Evolutionary conservation across 768 basidiomycete genomes (phyloP).

Genomic region (Calocybe indica): DNA sequence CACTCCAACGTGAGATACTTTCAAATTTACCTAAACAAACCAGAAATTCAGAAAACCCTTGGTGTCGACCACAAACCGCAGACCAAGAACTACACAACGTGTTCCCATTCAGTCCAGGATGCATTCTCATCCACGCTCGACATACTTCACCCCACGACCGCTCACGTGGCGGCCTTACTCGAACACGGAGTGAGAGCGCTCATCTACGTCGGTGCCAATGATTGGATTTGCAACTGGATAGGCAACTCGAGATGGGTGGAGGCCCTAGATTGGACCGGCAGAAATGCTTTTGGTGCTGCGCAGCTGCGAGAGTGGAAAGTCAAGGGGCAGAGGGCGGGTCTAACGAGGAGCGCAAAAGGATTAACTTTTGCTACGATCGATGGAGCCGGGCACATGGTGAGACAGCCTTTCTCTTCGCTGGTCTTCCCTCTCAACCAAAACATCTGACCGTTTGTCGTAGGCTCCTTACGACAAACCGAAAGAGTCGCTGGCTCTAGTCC

Average conservation of each 20-base stretch:
- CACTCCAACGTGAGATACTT: conserved; percentile 38
- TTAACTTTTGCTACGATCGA: conserved; percentile 61
- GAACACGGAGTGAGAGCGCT: conserved; percentile 67
- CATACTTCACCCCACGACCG: conserved; percentile 33
- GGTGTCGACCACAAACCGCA: conserved; percentile 51
- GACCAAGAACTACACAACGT: conserved; percentile 26
- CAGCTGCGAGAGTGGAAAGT: conserved; percentile 55
- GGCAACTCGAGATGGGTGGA: conserved; percentile 72
- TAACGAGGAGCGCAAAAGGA: conserved; percentile 33
- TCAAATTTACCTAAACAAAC: conserved; percentile 52
- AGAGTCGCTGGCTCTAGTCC: conserved; percentile 48
- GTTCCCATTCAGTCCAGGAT: conserved; percentile 29
- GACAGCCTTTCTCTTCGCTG: neutral
- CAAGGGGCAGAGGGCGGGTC: conserved; percentile 36
- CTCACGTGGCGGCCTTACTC: conserved; percentile 61
- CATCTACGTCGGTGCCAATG: conserved; percentile 65
- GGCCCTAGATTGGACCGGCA: conserved; percentile 66
- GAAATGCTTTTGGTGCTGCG: conserved; percentile 31
- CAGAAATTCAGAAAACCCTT: conserved; percentile 44
- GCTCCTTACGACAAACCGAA: conserved; percentile 60
- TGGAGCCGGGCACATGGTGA: conserved; percentile 71
- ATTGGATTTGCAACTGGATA: conserved; percentile 75
- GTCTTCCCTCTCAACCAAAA: neutral
- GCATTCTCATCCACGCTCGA: conserved; percentile 48
- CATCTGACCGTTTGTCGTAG: conserved; percentile 17